Evolutionary conservation across 176 grass and related monocot genomes (phyloP), one percentile per base, ranked within the genome.

Genomic region (Oryza australiensis): DNA sequence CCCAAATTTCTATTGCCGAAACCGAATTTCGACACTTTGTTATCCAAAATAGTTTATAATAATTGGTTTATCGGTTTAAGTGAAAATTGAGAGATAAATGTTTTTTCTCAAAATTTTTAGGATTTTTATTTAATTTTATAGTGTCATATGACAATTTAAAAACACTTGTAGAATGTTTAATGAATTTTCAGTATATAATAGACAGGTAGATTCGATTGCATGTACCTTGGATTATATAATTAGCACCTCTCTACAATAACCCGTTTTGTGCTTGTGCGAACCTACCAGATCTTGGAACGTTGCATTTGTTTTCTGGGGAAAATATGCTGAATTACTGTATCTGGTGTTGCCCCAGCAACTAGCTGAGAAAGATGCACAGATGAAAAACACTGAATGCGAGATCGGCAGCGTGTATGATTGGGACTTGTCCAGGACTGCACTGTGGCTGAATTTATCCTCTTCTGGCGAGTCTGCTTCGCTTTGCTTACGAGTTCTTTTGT

Each of bases 321-420:
- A 14, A 15, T 69, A 32, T 43, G 73, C 33, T 68, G 64, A 42
- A 15, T 33, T 23, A 68, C 37, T 48, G 71, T 59, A 46, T 12
- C 29, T 20, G 70, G 20, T 23, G 53, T 2, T 2, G 18, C 53
- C 29, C 29, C 5, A 57, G 53, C 55, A 34, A 13, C 37, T 37
- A 37, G 35, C 35, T 37, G 35, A 32, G 33, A 14, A 24, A 23
- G 9, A 2, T 66, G 18, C 12, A 26, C 20, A 26, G 69, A 32
- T 9, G 35, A 49, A n/a, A 51, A 29, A 64, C 68, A 26, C 69
- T n/a, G 45, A 24, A 40, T 5, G 45, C 37, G 60, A 55, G 32
- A 33, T 42, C 35, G 83, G 83, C 74, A 26, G 35, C 22, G 35
- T 33, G 51, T 26, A 13, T 77, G 77, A 67, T 68, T 14, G 70